Evolutionary conservation across 2,329 filamentous ascomycete species (phyloP), one percentile per base, ranked within the genome.

Genomic region (Atkinsonella hypoxylon): DNA sequence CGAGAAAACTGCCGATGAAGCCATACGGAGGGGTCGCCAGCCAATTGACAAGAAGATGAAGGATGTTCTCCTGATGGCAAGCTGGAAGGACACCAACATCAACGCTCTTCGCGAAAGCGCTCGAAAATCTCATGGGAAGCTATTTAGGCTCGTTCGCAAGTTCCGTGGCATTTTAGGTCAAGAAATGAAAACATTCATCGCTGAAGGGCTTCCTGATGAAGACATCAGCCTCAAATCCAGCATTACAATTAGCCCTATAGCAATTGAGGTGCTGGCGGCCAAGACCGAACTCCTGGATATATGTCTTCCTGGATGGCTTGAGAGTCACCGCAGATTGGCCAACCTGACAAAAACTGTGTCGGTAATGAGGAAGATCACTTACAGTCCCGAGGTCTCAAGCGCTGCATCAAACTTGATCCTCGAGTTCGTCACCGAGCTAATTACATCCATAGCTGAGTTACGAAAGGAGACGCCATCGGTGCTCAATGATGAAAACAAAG

Each of bases 71-170:
- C 81, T 95, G 48, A 73, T 98, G 59, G 89, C 90, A 8, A 96
- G 89, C 66, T 98, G 94, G 94, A 96, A 95, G 65, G 93, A 98
- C 59, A 95, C 88, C 20, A 98, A 97, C 61, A 94, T 98, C 54
- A 84, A 85, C 45, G 87, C 89, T 1, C 72, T 98, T 15, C 81
- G 84, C 57, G 89, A 96, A 62, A 97, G 91, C 65, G 89, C 93
- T 1, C 84, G 85, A 59, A 85, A 84, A 53, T 96, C 90, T 18
- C 93, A 98, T 62, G 81, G 85, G 60, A 96, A 95, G 66, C 77
- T 98, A 2, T 95, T 95, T 70, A 87, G 87, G 58, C 74, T 95
- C 36, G 86, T 98, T 43, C 79, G 88, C 50, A 97, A 96, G 68
- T 98, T 95, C 68, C 82, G 93, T 41, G 76, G 76, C 17, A 68